These are phyloP conservation scores for Erythrophleum fordii DNA, from an alignment of 306 rosid genomes.

Conservation along the genomic window DNA sequence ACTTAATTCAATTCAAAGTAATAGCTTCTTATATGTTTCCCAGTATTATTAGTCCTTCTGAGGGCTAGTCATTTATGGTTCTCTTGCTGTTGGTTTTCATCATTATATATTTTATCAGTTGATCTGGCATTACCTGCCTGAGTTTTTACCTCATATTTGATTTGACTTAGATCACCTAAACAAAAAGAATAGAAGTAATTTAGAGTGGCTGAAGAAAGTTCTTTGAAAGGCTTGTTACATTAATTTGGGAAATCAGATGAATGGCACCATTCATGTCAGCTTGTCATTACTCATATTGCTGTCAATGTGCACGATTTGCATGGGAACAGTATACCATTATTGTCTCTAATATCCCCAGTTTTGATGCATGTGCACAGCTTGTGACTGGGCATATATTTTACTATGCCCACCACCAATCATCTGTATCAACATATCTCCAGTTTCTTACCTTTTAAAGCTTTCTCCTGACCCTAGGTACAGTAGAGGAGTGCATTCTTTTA, in stretches of 20 bases:
- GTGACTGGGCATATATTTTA: not conserved
- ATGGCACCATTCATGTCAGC: not conserved
- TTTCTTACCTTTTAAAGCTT: not conserved
- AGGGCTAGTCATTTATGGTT: not conserved
- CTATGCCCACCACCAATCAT: not conserved
- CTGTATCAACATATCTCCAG: not conserved
- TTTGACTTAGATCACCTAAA: not conserved
- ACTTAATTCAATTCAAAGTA: not conserved
- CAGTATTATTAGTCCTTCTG: not conserved
- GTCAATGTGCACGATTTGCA: not conserved
- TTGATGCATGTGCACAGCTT: not conserved
- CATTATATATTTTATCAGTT: not conserved
- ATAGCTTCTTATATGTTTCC: not conserved
- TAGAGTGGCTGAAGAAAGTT: not conserved
- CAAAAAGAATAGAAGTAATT: not conserved
- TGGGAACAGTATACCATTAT: not conserved
- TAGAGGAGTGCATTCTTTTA: not conserved
- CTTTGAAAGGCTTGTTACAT: not conserved
- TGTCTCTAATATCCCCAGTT: not conserved
- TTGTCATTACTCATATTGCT: not conserved
- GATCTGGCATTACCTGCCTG: not conserved
- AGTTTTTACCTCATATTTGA: slow-evolving; percentile 1
- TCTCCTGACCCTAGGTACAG: not conserved
- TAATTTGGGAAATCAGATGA: not conserved
- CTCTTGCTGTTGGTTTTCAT: not conserved